These are phyloP conservation scores for Myxozyma monticola DNA, from an alignment of 805 yeast genomes.

Conservation along the genomic window DNA sequence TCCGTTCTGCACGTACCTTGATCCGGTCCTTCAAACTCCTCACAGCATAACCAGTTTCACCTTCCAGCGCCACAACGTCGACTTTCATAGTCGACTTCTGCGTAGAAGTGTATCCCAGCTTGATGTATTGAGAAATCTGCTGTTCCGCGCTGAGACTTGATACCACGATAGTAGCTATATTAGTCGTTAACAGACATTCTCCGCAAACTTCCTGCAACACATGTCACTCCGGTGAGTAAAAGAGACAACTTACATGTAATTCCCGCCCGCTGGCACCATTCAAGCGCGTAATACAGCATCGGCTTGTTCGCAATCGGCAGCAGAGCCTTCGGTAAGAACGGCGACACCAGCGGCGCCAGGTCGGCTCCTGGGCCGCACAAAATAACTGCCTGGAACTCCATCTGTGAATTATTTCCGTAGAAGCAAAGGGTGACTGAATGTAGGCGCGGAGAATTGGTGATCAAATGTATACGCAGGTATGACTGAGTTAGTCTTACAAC, in stretches of 20 bases:
- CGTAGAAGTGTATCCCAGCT: conserved; percentile 24
- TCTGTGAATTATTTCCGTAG: no score
- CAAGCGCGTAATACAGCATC: conserved; percentile 80
- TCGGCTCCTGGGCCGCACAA: conserved; percentile 83
- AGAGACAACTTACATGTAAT: conserved; percentile 25
- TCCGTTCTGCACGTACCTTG: conserved; percentile 13
- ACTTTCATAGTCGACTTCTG: conserved; percentile 50
- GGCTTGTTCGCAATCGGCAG: conserved; percentile 89
- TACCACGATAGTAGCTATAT: conserved; percentile 45
- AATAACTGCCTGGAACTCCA: conserved; percentile 92
- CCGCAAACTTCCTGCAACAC: not conserved
- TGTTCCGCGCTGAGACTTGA: conserved; percentile 52
- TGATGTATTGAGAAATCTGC: conserved; percentile 43
- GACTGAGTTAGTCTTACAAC: no score
- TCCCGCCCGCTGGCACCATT: conserved; percentile 69
- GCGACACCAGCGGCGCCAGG: conserved; percentile 67
- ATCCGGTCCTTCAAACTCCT: conserved; percentile 45
- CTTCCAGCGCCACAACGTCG: conserved; percentile 52
- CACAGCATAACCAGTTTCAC: conserved; percentile 64
- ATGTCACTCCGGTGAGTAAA: no score
- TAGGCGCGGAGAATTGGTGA: no score
- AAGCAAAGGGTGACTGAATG: no score
- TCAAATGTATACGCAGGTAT: no score
- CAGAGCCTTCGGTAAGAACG: conserved; percentile 73
- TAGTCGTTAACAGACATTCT: not conserved